These are phyloP conservation scores for Xylaria venustula DNA, from an alignment of 495 filamentous ascomycete genomes.

Conservation along the genomic window DNA sequence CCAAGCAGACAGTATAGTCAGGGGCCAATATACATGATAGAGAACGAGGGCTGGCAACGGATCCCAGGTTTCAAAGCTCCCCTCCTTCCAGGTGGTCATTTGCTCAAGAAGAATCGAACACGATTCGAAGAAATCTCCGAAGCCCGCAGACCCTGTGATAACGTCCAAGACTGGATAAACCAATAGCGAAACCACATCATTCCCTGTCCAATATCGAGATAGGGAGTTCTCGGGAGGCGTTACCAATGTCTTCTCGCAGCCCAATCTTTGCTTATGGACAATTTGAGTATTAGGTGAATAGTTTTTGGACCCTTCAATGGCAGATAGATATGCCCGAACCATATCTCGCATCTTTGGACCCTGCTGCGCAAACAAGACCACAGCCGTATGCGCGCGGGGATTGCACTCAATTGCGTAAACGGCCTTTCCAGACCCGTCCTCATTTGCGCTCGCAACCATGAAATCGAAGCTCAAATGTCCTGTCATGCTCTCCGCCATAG, in stretches of 20 bases:
- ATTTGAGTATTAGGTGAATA: conserved; percentile 7
- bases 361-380: conserved; percentile 47
- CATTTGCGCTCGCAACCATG: conserved; percentile 37
- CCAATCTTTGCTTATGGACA: not conserved
- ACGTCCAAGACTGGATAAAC: conserved; percentile 19
- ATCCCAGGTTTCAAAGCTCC: conserved; percentile 59
- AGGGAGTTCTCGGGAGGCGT: conserved; percentile 26
- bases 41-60: conserved; percentile 57
- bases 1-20: conserved; percentile 39
- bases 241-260: conserved; percentile 11
- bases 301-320: conserved; percentile 23
- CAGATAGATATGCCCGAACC: conserved; percentile 36
- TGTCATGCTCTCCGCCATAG: conserved; percentile 46
- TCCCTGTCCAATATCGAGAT: conserved; percentile 57
- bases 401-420: conserved; percentile 64
- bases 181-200: conserved; percentile 55
- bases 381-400: conserved; percentile 60
- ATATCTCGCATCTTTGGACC: conserved; percentile 31
- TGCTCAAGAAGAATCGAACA: conserved; percentile 37
- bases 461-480: conserved; percentile 71
- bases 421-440: conserved; percentile 19
- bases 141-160: conserved; percentile 1
- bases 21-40: conserved; percentile 64
- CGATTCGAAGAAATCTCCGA: conserved; percentile 15
- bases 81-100: conserved; percentile 58